These are phyloP conservation scores for Trichophaea hybrida DNA, from an alignment of 2,329 filamentous ascomycete species.

Conservation along the genomic window DNA sequence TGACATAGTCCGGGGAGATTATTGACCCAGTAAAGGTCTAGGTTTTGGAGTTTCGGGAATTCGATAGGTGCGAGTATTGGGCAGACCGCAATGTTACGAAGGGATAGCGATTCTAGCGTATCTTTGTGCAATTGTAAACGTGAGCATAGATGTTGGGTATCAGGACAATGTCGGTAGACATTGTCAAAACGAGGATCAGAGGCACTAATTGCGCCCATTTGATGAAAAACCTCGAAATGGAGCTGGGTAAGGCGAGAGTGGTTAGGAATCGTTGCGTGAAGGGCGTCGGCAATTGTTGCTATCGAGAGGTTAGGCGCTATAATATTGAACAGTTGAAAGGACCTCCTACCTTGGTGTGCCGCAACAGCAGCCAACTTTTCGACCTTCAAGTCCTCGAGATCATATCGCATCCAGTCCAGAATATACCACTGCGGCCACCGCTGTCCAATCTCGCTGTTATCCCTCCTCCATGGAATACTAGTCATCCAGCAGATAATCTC, in stretches of 20 bases:
- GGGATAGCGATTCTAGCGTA: conserved; percentile 16
- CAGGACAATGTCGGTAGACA: conserved; percentile 25
- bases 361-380: conserved; percentile 17
- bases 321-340: not conserved
- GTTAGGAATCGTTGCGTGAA: conserved; percentile 18
- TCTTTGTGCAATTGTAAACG: conserved; percentile 13
- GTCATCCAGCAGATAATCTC: conserved; percentile 1
- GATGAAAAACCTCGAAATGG: conserved; percentile 17
- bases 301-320: not conserved
- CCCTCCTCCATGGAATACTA: not conserved
- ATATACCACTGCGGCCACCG: conserved; percentile 20
- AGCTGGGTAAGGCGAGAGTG: conserved; percentile 17
- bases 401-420: conserved; percentile 21
- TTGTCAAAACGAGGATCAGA: conserved; percentile 18
- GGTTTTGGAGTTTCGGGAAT: conserved; percentile 13
- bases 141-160: conserved; percentile 28
- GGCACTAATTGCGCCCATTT: conserved; percentile 13
- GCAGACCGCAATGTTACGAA: conserved; percentile 20
- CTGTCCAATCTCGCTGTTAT: not conserved
- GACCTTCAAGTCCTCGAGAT: conserved; percentile 16
- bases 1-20: conserved; percentile 15
- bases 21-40: conserved; percentile 14
- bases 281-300: conserved; percentile 17
- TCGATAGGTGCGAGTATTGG: conserved; percentile 8
- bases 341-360: conserved; percentile 16